Evolutionary conservation across 768 basidiomycete species (phyloP).

Genomic region (Tricholoma terreum): DNA sequence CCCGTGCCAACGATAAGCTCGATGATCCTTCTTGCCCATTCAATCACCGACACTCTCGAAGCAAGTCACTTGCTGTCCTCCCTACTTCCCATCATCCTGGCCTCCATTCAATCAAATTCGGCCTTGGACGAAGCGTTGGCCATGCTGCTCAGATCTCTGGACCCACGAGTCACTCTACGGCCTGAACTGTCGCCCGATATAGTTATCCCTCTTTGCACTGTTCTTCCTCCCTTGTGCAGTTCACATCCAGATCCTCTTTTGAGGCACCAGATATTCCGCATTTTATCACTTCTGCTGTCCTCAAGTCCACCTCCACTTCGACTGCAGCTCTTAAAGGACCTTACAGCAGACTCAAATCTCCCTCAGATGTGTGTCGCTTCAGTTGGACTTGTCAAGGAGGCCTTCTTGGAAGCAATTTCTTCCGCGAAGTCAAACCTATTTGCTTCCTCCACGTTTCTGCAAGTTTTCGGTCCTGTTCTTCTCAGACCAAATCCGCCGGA

Average conservation of each 20-base stretch:
- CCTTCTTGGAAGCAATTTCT: slow-evolving; percentile 49
- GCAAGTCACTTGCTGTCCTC: slow-evolving; percentile 23
- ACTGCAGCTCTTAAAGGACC: slow-evolving; percentile 52
- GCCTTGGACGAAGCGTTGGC: slow-evolving; percentile 61
- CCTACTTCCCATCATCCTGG: slow-evolving; percentile 41
- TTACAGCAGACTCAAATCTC: slow-evolving; percentile 46
- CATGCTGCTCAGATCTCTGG: slow-evolving; percentile 43
- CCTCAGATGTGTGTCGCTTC: slow-evolving; percentile 71
- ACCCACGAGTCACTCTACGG: slow-evolving; percentile 15
- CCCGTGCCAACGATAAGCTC: slow-evolving; percentile 27
- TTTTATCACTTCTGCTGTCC: slow-evolving; percentile 52
- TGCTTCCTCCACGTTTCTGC: slow-evolving; percentile 52
- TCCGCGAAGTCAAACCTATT: slow-evolving; percentile 40
- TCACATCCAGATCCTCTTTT: slow-evolving; percentile 55
- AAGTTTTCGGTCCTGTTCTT: slow-evolving; percentile 55
- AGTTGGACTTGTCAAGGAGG: slow-evolving; percentile 67
- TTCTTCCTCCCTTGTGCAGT: slow-evolving; percentile 57
- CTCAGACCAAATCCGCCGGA: slow-evolving; percentile 57
- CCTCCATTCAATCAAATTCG: slow-evolving; percentile 50
- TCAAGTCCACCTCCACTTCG: slow-evolving; percentile 45
- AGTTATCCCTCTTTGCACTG: slow-evolving; percentile 42
- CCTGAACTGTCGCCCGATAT: slow-evolving; percentile 41
- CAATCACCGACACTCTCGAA: slow-evolving; percentile 11
- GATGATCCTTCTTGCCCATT: slow-evolving; percentile 39
- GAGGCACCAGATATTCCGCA: slow-evolving; percentile 60